Conservation (phyloP, 2,329 filamentous ascomycete genomes). For the Leptographium procerum region DNA sequence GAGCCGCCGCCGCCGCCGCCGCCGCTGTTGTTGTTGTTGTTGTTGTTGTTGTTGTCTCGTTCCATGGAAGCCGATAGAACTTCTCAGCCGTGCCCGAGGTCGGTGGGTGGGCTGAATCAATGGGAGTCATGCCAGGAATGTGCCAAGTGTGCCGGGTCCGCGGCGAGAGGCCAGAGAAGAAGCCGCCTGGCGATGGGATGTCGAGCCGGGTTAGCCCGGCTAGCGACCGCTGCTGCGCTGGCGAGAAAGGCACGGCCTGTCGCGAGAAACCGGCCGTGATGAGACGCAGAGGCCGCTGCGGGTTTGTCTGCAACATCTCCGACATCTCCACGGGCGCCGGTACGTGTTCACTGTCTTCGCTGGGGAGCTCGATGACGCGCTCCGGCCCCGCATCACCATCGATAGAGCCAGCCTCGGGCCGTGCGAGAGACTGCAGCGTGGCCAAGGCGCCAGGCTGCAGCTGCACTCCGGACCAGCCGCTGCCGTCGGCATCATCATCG, state of each 20-base stretch:
- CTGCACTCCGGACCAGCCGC: slow-evolving; percentile 60
- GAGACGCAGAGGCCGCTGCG: slow-evolving; percentile 37
- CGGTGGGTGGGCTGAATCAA: slow-evolving; percentile 46
- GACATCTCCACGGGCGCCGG: slow-evolving; percentile 19
- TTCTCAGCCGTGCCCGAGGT: slow-evolving; percentile 85
- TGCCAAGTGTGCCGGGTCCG: slow-evolving; percentile 76
- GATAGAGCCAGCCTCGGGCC: slow-evolving; percentile 39
- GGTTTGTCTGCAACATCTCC: slow-evolving; percentile 41
- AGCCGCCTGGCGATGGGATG: slow-evolving; percentile 82
- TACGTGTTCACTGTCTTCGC: slow-evolving; percentile 6
- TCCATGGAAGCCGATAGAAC: slow-evolving; percentile 83
- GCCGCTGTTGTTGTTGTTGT: too few species aligned
- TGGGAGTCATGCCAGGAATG: slow-evolving; percentile 37
- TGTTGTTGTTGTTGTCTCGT: too few species aligned
- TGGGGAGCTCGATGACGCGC: slow-evolving; percentile 40
- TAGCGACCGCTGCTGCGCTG: slow-evolving; percentile 46
- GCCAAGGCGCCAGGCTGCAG: slow-evolving; percentile 73
- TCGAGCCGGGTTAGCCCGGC: slow-evolving; percentile 71
- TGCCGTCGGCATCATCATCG: slow-evolving; percentile 34
- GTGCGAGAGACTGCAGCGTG: slow-evolving; percentile 63
- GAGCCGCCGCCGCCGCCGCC: slow-evolving; percentile 22
- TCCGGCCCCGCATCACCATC: slow-evolving; percentile 48
- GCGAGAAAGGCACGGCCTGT: slow-evolving; percentile 24
- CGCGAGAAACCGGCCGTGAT: slow-evolving; percentile 29
- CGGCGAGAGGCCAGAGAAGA: slow-evolving; percentile 76